Evolutionary conservation across 2,329 filamentous ascomycete species (phyloP).

Genomic region (Phyllosticta citriasiana): DNA sequence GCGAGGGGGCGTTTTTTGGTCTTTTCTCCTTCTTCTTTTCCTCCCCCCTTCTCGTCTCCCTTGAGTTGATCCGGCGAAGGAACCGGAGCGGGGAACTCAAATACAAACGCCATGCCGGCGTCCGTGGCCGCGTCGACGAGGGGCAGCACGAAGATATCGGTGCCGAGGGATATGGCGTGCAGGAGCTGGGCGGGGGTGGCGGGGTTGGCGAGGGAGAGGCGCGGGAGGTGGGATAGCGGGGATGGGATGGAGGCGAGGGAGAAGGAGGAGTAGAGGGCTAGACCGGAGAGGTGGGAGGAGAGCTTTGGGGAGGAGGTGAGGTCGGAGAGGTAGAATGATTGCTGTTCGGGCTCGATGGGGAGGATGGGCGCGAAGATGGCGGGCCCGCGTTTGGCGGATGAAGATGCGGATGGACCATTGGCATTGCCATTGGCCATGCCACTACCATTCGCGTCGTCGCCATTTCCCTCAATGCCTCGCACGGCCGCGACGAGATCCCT

Average conservation of each 20-base stretch:
- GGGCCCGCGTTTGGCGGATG: neutral
- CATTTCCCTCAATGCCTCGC: constrained; percentile 2
- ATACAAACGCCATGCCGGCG: constrained; percentile 72
- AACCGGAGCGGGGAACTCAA: constrained; percentile 52
- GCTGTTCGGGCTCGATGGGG: constrained; percentile 62
- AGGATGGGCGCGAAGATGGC: constrained; percentile 55
- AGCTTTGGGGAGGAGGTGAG: constrained; percentile 47
- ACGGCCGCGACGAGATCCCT: constrained; percentile 49
- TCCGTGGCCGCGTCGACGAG: constrained; percentile 70
- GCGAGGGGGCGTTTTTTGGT: constrained; percentile 43
- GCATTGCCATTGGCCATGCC: neutral
- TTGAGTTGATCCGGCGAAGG: neutral
- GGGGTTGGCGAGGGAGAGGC: constrained; percentile 63
- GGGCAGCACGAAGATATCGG: constrained; percentile 69
- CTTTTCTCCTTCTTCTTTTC: neutral
- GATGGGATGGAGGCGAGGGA: constrained; percentile 58
- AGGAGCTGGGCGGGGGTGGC: constrained; percentile 67
- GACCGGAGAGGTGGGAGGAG: constrained; percentile 42
- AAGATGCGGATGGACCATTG: neutral
- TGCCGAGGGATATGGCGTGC: constrained; percentile 62
- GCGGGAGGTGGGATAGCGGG: constrained; percentile 53
- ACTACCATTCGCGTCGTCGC: neutral
- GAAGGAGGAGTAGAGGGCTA: constrained; percentile 70
- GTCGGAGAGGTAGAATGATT: constrained; percentile 69
- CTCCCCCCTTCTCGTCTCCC: no score